A percentile compares a stretch with the other conserved stretches of the same genome.
Conservation (phyloP, 129 eudicot genomes). For the Cynara cardunculus region DNA sequence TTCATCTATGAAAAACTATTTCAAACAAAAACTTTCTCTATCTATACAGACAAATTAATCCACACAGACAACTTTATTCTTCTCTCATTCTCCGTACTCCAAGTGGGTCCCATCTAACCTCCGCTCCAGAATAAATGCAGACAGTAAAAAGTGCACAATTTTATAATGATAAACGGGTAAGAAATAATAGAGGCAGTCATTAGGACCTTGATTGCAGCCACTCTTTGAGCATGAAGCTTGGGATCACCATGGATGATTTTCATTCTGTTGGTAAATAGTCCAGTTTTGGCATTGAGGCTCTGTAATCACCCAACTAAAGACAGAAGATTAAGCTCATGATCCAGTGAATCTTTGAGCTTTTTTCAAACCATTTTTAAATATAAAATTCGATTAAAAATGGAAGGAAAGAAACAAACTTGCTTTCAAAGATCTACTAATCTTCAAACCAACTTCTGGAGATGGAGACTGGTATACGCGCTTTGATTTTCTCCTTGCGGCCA, state of each 20-base stretch:
- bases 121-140: neutral
- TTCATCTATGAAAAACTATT: too few species aligned
- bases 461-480: slow-evolving; percentile 73
- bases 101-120: neutral
- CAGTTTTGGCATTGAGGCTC: slow-evolving; percentile 96
- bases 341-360: neutral
- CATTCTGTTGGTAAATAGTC: slow-evolving; percentile 91
- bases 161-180: neutral
- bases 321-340: slow-evolving; percentile 48
- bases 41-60: too few species aligned
- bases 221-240: slow-evolving; percentile 76
- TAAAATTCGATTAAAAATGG: neutral
- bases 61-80: neutral
- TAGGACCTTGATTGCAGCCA: slow-evolving; percentile 88
- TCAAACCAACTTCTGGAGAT: slow-evolving; percentile 71
- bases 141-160: neutral
- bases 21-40: too few species aligned
- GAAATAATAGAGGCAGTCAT: neutral
- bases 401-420: slow-evolving; percentile 54
- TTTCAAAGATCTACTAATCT: slow-evolving; percentile 88
- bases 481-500: slow-evolving; percentile 52
- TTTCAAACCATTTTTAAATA: neutral
- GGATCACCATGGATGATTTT: slow-evolving; percentile 92
- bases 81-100: neutral
- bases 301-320: slow-evolving; percentile 90